Percentiles rank a stretch among this genome's conserved stretches.
These are phyloP conservation scores for Kwoniella dejecticola DNA, from an alignment of 768 basidiomycete genomes.

Conservation along the genomic window DNA sequence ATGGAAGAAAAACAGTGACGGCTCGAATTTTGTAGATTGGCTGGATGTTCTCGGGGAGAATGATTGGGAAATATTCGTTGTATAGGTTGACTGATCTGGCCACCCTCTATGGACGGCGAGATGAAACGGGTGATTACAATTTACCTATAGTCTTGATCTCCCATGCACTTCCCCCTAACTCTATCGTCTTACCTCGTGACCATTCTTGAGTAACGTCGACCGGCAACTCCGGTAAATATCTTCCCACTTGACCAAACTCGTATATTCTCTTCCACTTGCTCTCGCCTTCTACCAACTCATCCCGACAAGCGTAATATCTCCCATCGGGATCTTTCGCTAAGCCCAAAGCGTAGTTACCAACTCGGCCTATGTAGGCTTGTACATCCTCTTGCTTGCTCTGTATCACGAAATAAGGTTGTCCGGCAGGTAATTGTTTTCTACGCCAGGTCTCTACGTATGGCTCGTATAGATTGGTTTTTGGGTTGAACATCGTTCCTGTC, in stretches of 20 bases:
- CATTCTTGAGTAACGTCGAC: background rate
- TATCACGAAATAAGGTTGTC: slow-evolving; percentile 12
- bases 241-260: slow-evolving; percentile 5
- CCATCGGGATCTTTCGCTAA: slow-evolving; percentile 4
- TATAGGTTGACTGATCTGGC: slow-evolving; percentile 6
- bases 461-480: slow-evolving; percentile 25
- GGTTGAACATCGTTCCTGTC: slow-evolving; percentile 35
- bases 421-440: background rate
- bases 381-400: background rate
- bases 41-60: slow-evolving; percentile 40
- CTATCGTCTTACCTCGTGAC: background rate
- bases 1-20: slow-evolving; percentile 35
- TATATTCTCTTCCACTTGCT: slow-evolving; percentile 23
- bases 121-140: background rate
- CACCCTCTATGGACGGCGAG: background rate
- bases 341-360: slow-evolving; percentile 20
- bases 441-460: slow-evolving; percentile 35
- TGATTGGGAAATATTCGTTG: slow-evolving; percentile 46
- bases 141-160: background rate
- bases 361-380: slow-evolving; percentile 13
- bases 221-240: slow-evolving; percentile 14
- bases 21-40: slow-evolving; percentile 41
- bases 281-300: background rate
- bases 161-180: slow-evolving; percentile 2
- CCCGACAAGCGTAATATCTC: slow-evolving; percentile 15